Base-by-base conservation (phyloP, 306 rosid species). In the Cucumis hystrix region DNA sequence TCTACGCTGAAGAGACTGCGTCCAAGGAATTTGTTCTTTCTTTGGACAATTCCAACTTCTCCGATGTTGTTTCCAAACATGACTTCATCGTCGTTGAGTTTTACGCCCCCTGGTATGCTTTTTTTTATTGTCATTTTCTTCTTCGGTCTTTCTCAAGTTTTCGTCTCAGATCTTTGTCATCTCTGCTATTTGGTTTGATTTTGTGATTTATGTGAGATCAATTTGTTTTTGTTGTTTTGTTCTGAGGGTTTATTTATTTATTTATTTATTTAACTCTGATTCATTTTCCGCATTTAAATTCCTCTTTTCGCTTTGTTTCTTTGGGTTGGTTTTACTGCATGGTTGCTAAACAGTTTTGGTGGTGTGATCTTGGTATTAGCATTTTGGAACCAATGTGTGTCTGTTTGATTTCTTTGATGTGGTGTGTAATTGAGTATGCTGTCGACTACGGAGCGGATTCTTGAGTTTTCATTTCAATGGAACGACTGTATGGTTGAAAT, bases 31-130 rank as follows among this genome's bases (percentile, higher is more conserved):
- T 82, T 80, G 99, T 96, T 2, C 88, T 96, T 81, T 87, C 97
- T 35, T 78, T 96, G 84, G 98, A 89, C 80, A 84, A 86, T 80
- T 82, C 98, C 39, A 96, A 92, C 84, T 96, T 96, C 86, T 77
- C 86, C 1, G 99, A 91, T 16, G 87, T 87, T 10, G 30, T 96
- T 64, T 77, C 64, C 88, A 96, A 89, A 88, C 92, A 89, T 82
- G 78, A 92, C 66, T 91, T 96, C 89, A 76, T 96, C 80, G 99
- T 92, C 69, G 94, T 92, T 18, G 99, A 96, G 86, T 96, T 96
- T 83, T 92, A 91, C 83, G 97, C 96, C 8, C 99, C 99, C 0
- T 91, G 97, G 99, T 95, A 85, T 35, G 47, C 0, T 61, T 80
- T 37, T 33, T 0, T 16, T 6, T 14, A 15, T 3, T 25, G 21